phyloP scores from a whole-genome alignment of 768 basidiomycete genomes.

The Amanita muscaria region DNA sequence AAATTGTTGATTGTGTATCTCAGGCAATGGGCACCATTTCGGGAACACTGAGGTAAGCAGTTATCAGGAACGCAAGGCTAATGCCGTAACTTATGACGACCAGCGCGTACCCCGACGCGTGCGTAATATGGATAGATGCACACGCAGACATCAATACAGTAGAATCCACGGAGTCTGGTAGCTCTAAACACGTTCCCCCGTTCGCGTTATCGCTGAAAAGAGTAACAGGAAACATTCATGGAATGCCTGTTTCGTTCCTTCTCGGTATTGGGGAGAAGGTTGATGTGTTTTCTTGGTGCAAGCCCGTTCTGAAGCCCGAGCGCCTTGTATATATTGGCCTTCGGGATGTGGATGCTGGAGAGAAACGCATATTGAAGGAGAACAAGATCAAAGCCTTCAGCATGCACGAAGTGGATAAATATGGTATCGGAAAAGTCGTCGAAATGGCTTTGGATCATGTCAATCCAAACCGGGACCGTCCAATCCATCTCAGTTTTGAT shows the following conservation, averaged over 20 bases:
- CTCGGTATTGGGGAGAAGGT: constrained; percentile 43
- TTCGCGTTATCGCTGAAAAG: constrained; percentile 1
- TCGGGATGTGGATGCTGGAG: constrained; percentile 84
- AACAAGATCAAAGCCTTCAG: constrained; percentile 79
- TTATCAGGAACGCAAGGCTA: not conserved
- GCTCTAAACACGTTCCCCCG: constrained; percentile 13
- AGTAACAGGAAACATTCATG: constrained; percentile 81
- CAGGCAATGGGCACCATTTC: constrained; percentile 89
- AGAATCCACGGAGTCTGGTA: constrained; percentile 70
- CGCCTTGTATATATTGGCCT: constrained; percentile 95
- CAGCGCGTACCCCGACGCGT: constrained; percentile 69
- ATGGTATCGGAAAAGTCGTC: constrained; percentile 90
- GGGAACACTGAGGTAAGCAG: constrained; percentile 64
- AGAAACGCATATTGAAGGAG: constrained; percentile 78
- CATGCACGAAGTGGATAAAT: constrained; percentile 88
- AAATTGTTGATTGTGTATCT: constrained; percentile 7
- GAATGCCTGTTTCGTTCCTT: constrained; percentile 96
- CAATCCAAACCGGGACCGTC: constrained; percentile 72
- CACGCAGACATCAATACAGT: constrained; percentile 95
- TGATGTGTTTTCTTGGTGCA: constrained; percentile 42
- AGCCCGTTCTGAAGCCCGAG: constrained; percentile 57
- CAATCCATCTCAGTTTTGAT: constrained; percentile 95
- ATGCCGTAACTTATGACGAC: constrained; percentile 7
- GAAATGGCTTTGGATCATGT: constrained; percentile 96
- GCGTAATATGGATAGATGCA: constrained; percentile 95